Conservation (phyloP, 495 filamentous ascomycete genomes). For the Neurospora sp. region DNA sequence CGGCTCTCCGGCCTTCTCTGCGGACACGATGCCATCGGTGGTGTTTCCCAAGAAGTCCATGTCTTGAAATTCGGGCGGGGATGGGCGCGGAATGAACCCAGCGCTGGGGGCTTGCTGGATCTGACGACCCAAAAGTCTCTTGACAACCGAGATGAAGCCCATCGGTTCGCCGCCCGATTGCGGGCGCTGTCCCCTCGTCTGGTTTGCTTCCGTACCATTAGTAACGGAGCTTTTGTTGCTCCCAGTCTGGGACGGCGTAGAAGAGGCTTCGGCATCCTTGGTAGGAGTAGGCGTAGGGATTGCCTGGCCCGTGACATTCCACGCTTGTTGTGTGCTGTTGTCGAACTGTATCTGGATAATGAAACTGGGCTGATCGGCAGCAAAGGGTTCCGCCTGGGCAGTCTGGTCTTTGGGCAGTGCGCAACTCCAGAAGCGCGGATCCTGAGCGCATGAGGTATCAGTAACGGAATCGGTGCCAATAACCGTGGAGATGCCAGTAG, state of each 20-base stretch:
- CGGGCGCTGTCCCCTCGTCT: background rate
- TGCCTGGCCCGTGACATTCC: constrained; percentile 27
- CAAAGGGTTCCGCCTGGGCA: constrained; percentile 45
- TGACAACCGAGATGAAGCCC: background rate
- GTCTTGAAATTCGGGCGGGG: constrained; percentile 53
- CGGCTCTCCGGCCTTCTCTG: constrained; percentile 53
- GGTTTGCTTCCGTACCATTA: background rate
- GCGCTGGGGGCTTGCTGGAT: background rate
- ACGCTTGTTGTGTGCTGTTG: constrained; percentile 50
- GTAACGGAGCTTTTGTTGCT: constrained; percentile 15
- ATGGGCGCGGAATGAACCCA: constrained; percentile 14
- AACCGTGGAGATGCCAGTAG: constrained; percentile 70
- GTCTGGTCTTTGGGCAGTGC: constrained; percentile 68
- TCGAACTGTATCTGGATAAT: constrained; percentile 68
- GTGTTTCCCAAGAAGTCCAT: constrained; percentile 74
- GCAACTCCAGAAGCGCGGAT: constrained; percentile 72
- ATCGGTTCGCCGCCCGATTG: background rate
- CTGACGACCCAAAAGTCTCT: background rate
- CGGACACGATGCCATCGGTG: constrained; percentile 54
- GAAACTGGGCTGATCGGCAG: constrained; percentile 62
- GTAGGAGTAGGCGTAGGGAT: constrained; percentile 19
- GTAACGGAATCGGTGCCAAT: constrained; percentile 49
- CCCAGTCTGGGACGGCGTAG: constrained; percentile 18
- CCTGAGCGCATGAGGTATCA: constrained; percentile 55
- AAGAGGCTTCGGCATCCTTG: background rate